A percentile compares a stretch with the other conserved stretches of the same genome.
Evolutionary conservation across 768 basidiomycete genomes (phyloP).

Genomic region (Hydnum rufescens): DNA sequence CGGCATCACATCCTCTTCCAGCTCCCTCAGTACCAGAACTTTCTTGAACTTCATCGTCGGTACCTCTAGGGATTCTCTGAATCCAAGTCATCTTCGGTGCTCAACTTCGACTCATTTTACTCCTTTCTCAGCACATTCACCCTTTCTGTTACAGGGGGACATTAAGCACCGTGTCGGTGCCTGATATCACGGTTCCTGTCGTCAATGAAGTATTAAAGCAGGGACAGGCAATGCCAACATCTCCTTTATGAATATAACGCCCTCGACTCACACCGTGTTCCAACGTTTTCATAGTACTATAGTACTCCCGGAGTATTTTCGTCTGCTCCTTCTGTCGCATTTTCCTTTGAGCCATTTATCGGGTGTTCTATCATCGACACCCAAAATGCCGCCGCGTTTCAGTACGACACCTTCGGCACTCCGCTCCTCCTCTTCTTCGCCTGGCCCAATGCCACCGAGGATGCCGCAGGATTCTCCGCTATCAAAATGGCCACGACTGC

Average conservation of each 20-base stretch:
- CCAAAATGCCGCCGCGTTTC: not conserved
- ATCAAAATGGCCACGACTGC: no score
- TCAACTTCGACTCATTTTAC: not conserved
- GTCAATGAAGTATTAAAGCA: not conserved
- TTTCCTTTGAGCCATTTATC: not conserved
- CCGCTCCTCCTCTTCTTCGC: not conserved
- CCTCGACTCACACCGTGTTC: no score
- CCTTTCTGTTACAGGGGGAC: not conserved
- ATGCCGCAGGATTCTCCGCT: not conserved
- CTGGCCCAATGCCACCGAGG: not conserved
- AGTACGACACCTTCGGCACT: not conserved
- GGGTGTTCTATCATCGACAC: not conserved
- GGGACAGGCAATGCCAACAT: not conserved
- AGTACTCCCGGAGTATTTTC: not conserved
- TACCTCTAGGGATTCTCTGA: not conserved
- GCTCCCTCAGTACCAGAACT: conserved; percentile 23
- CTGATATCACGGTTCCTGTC: not conserved
- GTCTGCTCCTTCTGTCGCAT: not conserved
- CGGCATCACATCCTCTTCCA: conserved; percentile 23
- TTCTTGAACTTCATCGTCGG: conserved; percentile 24
- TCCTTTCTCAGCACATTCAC: not conserved
- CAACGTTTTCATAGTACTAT: not conserved
- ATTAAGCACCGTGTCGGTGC: not conserved
- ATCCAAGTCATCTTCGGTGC: not conserved
- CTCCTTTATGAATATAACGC: not conserved